These are phyloP conservation scores for Neospermospora avenae DNA, from an alignment of 2,329 filamentous ascomycete genomes.

Conservation along the genomic window DNA sequence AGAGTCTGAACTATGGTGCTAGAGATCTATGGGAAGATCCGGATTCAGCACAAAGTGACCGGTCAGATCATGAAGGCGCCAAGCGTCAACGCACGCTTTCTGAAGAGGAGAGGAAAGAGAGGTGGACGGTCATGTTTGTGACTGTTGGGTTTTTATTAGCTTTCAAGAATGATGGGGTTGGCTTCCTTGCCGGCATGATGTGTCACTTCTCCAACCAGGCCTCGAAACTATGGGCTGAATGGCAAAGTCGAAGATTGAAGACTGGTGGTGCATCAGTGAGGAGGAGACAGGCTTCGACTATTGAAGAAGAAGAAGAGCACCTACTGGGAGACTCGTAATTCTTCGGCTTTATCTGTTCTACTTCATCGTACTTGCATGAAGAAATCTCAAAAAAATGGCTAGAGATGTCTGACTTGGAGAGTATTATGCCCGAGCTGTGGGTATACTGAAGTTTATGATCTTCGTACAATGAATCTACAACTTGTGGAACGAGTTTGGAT, in stretches of 20 bases:
- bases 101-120: constrained; percentile 66
- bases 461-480: no score
- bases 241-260: constrained; percentile 14
- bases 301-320: constrained; percentile 19
- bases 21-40: constrained; percentile 57
- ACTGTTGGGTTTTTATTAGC: constrained; percentile 79
- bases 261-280: constrained; percentile 6
- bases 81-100: constrained; percentile 52
- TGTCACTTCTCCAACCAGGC: constrained; percentile 66
- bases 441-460: no score
- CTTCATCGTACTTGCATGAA: background rate
- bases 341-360: background rate
- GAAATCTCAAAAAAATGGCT: background rate
- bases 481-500: no score
- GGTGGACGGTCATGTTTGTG: constrained; percentile 88
- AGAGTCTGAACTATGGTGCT: constrained; percentile 73
- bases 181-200: constrained; percentile 77
- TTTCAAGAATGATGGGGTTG: constrained; percentile 86
- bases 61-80: constrained; percentile 16
- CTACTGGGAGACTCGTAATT: constrained; percentile 6
- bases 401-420: background rate
- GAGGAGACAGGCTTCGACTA: constrained; percentile 9
- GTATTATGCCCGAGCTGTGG: background rate
- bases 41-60: constrained; percentile 35
- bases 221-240: constrained; percentile 17